phyloP scores from a whole-genome alignment of 192 early-diverging fungal species.

The Phlyctochytrium planicorne region DNA sequence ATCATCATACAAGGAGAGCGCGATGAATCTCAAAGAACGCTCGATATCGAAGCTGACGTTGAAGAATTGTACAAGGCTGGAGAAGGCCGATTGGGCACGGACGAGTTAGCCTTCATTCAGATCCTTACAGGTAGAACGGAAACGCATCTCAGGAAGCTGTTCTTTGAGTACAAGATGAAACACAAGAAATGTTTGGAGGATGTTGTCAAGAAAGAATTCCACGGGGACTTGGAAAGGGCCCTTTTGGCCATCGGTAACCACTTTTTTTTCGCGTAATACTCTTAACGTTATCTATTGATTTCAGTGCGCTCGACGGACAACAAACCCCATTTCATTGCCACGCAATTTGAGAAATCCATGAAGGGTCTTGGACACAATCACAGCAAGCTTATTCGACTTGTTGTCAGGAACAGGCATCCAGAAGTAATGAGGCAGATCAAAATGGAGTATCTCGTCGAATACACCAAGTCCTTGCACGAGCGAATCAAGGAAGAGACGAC shows the following conservation, averaged over 20 bases:
- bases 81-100: constrained; percentile 44
- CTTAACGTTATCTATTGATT: too few species aligned
- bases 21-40: constrained; percentile 27
- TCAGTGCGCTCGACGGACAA: constrained; percentile 32
- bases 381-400: constrained; percentile 41
- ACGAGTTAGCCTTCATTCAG: constrained; percentile 42
- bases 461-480: constrained; percentile 30
- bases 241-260: constrained; percentile 35
- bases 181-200: constrained; percentile 35
- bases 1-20: constrained; percentile 25
- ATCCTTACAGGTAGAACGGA: constrained; percentile 30
- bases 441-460: constrained; percentile 26
- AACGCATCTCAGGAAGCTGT: constrained; percentile 37
- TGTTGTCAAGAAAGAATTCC: constrained; percentile 46
- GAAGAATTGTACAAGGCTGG: constrained; percentile 48
- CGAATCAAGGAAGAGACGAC: constrained; percentile 39
- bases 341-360: constrained; percentile 49
- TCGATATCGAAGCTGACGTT: constrained; percentile 37
- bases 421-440: constrained; percentile 36
- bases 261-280: too few species aligned
- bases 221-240: constrained; percentile 40
- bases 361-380: constrained; percentile 51
- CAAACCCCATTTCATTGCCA: constrained; percentile 34
- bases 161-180: constrained; percentile 38
- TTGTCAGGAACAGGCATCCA: constrained; percentile 38